Evolutionary conservation across 73 alveolate species (phyloP).

Genomic region (Effrenium voratum): DNA sequence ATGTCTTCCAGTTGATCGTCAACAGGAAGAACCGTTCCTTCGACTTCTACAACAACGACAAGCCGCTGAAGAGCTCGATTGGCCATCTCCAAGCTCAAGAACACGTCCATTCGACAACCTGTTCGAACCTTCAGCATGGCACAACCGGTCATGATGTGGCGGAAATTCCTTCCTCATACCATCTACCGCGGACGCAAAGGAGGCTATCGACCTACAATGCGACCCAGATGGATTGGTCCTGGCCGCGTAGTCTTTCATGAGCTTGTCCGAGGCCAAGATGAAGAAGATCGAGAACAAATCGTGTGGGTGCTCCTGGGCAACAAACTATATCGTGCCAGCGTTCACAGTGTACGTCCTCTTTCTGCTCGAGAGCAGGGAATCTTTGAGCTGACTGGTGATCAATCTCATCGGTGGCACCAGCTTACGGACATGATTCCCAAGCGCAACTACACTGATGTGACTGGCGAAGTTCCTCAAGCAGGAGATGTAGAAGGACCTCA

Average conservation of each 20-base stretch:
- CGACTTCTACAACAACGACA: background rate
- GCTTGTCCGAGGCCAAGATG: slow-evolving; percentile 7
- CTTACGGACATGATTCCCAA: slow-evolving; percentile 33
- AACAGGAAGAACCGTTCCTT: background rate
- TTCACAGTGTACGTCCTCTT: too few relatives aligned
- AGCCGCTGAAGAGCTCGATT: background rate
- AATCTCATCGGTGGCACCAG: background rate
- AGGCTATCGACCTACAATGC: background rate
- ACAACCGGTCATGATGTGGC: slow-evolving; percentile 27
- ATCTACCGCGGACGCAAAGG: background rate
- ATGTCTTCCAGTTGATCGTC: background rate
- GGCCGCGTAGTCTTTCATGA: slow-evolving; percentile 37
- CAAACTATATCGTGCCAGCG: background rate
- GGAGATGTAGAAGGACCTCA: too few relatives aligned
- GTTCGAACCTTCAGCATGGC: slow-evolving; percentile 16
- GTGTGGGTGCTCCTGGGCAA: slow-evolving; percentile 42
- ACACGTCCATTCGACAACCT: slow-evolving; percentile 18
- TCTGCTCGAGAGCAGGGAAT: background rate
- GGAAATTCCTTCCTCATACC: slow-evolving; percentile 48
- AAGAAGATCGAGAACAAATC: background rate
- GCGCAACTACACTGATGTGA: slow-evolving; percentile 12
- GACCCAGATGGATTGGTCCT: slow-evolving; percentile 49
- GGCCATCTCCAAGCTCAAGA: slow-evolving; percentile 7
- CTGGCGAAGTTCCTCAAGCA: slow-evolving; percentile 11
- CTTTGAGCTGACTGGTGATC: background rate